phyloP scores from a whole-genome alignment of 1,139 yeast genomes.

The Suhomyces coccinellae region DNA sequence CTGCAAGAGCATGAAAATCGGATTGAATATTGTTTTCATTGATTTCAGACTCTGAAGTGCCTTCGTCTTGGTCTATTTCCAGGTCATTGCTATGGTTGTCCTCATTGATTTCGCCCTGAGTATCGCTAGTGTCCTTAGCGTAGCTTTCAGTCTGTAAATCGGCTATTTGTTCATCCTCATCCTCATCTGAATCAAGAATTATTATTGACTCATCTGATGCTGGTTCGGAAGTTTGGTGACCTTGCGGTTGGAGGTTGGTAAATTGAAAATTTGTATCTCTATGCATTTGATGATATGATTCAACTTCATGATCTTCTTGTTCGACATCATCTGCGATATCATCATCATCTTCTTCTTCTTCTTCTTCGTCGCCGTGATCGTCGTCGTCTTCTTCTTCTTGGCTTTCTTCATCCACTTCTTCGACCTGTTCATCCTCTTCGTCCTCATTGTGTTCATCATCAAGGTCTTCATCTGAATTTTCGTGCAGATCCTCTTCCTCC shows the following conservation, averaged over 20 bases:
- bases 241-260: not conserved
- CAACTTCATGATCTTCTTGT: slow-evolving; percentile 8
- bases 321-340: not conserved
- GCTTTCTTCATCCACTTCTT: not conserved
- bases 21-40: not conserved
- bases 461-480: not conserved
- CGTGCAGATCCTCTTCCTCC: not conserved
- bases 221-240: not conserved
- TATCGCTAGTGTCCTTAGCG: slow-evolving; percentile 9
- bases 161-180: not conserved
- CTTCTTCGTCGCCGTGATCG: not conserved
- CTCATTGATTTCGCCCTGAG: slow-evolving; percentile 7
- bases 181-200: not conserved
- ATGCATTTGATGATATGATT: not conserved
- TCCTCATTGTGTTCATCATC: not conserved
- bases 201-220: not conserved
- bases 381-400: slow-evolving; percentile 1
- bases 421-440: not conserved
- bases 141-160: slow-evolving; percentile 1
- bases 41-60: not conserved
- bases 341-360: slow-evolving; percentile 6
- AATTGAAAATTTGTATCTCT: not conserved
- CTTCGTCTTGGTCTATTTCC: not conserved
- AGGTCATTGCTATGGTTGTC: slow-evolving; percentile 1
- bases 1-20: not conserved